These are phyloP conservation scores for Russula olivacea DNA, from an alignment of 768 basidiomycete genomes.

Conservation along the genomic window DNA sequence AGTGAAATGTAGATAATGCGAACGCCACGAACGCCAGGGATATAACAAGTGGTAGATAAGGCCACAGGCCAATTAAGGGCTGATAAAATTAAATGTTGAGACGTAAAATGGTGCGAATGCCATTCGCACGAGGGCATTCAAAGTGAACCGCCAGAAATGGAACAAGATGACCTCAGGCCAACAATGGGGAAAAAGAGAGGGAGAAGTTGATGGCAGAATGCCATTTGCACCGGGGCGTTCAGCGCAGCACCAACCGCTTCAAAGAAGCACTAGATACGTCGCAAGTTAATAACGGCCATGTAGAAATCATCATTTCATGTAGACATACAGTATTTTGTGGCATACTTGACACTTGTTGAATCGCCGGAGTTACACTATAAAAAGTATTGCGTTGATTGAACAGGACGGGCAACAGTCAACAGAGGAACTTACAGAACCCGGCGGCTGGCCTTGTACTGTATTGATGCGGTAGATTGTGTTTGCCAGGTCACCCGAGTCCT, in stretches of 20 bases:
- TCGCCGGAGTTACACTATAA: conserved; percentile 1
- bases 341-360: conserved; percentile 15
- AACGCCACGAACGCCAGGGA: background rate
- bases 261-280: background rate
- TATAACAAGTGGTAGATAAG: background rate
- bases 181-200: background rate
- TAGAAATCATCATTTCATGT: background rate
- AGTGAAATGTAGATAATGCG: too few species aligned
- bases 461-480: conserved; percentile 11
- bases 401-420: background rate
- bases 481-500: conserved; percentile 3
- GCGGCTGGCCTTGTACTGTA: conserved; percentile 18
- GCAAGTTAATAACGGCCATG: background rate
- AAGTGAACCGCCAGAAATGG: background rate
- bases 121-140: background rate
- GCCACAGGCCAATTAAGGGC: background rate
- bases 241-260: background rate
- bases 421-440: conserved; percentile 2
- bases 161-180: background rate
- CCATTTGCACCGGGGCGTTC: background rate
- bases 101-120: background rate
- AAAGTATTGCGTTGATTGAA: background rate
- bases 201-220: background rate
- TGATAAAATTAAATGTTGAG: background rate
- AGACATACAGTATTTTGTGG: conserved; percentile 21